Conservation (phyloP, 352 stramenopile genomes). For the Achlya hypogyna region DNA sequence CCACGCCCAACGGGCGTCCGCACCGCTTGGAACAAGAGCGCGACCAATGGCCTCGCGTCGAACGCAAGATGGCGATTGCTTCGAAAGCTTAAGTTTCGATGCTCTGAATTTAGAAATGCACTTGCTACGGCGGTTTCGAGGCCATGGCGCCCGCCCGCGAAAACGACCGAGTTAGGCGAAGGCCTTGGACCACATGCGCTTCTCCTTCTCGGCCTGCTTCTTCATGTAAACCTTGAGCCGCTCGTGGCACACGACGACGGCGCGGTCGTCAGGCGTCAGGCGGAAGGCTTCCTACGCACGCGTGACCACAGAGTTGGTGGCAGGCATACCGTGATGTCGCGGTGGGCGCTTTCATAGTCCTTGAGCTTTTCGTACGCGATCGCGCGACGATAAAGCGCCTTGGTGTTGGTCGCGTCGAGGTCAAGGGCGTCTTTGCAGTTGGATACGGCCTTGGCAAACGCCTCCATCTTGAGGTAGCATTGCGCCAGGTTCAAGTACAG, state of each 20-base stretch:
- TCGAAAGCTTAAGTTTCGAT: neutral
- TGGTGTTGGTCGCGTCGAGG: slow-evolving; percentile 64
- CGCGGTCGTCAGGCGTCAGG: slow-evolving; percentile 64
- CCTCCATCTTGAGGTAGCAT: slow-evolving; percentile 91
- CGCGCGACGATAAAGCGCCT: slow-evolving; percentile 82
- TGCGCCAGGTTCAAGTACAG: slow-evolving; percentile 89
- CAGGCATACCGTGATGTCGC: slow-evolving; percentile 38
- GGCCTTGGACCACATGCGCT: slow-evolving; percentile 85
- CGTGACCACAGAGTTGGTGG: neutral
- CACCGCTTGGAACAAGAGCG: too few species aligned
- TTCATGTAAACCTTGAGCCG: slow-evolving; percentile 56
- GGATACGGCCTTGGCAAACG: slow-evolving; percentile 70
- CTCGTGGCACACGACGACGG: slow-evolving; percentile 62
- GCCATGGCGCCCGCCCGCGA: neutral
- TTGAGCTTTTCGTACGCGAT: slow-evolving; percentile 84
- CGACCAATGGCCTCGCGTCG: neutral
- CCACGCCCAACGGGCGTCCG: neutral
- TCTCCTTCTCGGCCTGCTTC: slow-evolving; percentile 80
- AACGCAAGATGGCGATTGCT: neutral
- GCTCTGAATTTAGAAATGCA: neutral
- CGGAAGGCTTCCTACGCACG: slow-evolving; percentile 26
- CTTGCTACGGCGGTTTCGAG: neutral
- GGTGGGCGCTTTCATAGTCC: slow-evolving; percentile 56
- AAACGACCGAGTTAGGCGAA: slow-evolving; percentile 37
- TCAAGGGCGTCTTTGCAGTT: slow-evolving; percentile 80